A percentile compares a stretch with the other conserved stretches of the same genome.
Conservation (phyloP, 2,329 filamentous ascomycete species). For the Mycosphaerella arachidis region DNA sequence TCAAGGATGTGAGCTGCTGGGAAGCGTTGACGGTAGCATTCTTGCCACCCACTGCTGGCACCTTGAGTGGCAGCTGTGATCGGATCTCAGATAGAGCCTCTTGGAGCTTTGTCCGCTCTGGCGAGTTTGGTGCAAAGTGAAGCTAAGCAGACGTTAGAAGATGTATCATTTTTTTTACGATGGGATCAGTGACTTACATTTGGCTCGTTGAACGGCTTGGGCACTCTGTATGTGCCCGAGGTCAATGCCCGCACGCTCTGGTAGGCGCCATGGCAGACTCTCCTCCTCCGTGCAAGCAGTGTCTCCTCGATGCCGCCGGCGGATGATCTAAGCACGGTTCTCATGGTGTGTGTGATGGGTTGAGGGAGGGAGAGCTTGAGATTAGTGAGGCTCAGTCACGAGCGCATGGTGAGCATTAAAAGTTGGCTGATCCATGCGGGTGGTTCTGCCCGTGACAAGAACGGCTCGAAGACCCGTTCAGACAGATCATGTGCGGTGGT, state of each 20-base stretch:
- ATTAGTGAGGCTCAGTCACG: background rate
- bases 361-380: background rate
- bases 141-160: slow-evolving; percentile 52
- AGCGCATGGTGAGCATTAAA: background rate
- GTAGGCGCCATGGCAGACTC: background rate
- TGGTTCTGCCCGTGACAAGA: background rate
- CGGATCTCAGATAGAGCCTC: slow-evolving; percentile 66
- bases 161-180: background rate
- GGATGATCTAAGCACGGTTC: slow-evolving; percentile 1
- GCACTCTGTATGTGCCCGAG: slow-evolving; percentile 14
- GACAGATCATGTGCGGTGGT: background rate
- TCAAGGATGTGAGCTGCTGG: slow-evolving; percentile 61
- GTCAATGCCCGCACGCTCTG: slow-evolving; percentile 9
- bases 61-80: slow-evolving; percentile 63
- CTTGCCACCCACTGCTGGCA: slow-evolving; percentile 77
- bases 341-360: background rate
- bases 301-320: slow-evolving; percentile 1
- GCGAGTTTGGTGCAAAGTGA: slow-evolving; percentile 77
- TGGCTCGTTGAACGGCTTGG: slow-evolving; percentile 16
- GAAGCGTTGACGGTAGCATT: slow-evolving; percentile 53
- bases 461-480: background rate
- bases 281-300: background rate
- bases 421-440: background rate
- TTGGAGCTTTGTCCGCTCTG: slow-evolving; percentile 69
- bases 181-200: slow-evolving; percentile 4